Percentiles rank a stretch among this genome's conserved stretches.
phyloP scores from a whole-genome alignment of 441 rosid species.

The Omphalea diandra region DNA sequence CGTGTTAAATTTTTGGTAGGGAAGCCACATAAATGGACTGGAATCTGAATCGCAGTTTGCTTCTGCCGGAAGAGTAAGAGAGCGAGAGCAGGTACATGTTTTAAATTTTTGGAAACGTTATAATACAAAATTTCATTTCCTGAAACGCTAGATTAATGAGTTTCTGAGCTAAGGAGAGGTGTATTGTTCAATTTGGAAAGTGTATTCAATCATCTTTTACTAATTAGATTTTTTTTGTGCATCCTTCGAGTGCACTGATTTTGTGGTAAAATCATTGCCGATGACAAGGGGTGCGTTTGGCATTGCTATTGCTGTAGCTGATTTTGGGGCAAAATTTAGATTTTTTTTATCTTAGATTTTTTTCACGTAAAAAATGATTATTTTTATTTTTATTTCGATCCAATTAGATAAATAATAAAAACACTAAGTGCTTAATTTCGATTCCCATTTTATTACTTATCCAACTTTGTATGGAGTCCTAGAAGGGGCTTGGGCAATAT shows the following conservation, averaged over 20 bases:
- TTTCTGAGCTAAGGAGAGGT: neutral
- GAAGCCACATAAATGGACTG: constrained; percentile 16
- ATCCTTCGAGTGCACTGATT: no score
- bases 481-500: neutral
- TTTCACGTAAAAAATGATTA: no score
- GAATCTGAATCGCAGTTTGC: neutral
- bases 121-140: neutral
- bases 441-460: neutral
- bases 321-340: no score
- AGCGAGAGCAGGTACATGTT: constrained; percentile 19
- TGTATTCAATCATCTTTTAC: neutral
- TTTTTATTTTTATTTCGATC: no score
- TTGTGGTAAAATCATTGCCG: no score
- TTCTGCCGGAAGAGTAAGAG: constrained; percentile 6
- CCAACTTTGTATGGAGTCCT: no score
- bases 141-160: neutral
- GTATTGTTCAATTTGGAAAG: neutral
- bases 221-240: no score
- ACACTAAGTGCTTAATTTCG: no score
- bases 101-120: neutral
- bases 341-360: no score
- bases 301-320: no score
- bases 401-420: no score
- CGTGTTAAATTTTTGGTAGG: constrained; percentile 10
- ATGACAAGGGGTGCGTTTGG: no score